These are phyloP conservation scores for Solanum lignicaule DNA, from an alignment of 257 asterid genomes.

Conservation along the genomic window DNA sequence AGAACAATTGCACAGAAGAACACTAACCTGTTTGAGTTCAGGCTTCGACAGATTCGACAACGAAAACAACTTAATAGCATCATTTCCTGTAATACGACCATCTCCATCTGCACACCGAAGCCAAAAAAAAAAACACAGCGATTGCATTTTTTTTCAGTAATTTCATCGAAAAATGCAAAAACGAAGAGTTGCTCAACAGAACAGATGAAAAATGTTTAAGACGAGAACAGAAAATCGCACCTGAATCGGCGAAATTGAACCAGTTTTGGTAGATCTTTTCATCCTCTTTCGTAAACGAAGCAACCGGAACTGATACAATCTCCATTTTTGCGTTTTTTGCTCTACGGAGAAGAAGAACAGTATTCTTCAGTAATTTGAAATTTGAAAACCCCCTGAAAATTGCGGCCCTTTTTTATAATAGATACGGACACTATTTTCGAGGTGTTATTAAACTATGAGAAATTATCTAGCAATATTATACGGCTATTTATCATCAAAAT, in stretches of 20 bases:
- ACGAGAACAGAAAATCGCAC: constrained; percentile 14
- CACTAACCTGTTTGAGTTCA: constrained; percentile 68
- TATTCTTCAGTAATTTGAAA: neutral
- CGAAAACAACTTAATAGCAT: constrained; percentile 51
- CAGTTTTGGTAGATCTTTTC: constrained; percentile 50
- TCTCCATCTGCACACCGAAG: constrained; percentile 50
- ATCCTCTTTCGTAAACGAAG: constrained; percentile 41
- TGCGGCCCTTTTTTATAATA: neutral
- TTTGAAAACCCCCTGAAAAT: constrained; percentile 21
- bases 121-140: neutral
- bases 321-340: constrained; percentile 18
- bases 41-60: constrained; percentile 56
- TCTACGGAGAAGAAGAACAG: neutral
- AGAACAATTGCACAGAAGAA: neutral
- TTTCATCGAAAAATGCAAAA: neutral
- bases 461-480: no score
- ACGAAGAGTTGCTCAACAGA: neutral
- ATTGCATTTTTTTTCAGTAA: no score
- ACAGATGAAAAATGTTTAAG: neutral
- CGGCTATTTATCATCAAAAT: no score
- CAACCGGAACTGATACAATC: constrained; percentile 21
- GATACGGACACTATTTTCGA: neutral
- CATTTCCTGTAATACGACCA: constrained; percentile 76
- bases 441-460: no score
- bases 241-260: constrained; percentile 81